A percentile compares a stretch with the other conserved stretches of the same genome.
Conservation (phyloP, 495 filamentous ascomycete genomes). For the Penicillium manginii region DNA sequence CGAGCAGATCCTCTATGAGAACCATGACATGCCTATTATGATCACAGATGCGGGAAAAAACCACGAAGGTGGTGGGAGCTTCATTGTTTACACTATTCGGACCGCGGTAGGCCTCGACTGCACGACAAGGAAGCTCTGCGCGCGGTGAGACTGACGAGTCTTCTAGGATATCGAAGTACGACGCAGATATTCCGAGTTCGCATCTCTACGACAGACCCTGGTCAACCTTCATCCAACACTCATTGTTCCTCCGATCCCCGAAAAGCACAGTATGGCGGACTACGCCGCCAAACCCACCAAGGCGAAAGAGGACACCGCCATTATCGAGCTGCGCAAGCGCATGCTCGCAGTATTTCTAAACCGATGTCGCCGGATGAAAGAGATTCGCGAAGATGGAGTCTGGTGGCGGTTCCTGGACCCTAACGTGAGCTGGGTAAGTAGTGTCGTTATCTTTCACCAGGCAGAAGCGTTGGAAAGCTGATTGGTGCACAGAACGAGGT, state of each 20-base stretch:
- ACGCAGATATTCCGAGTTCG: conserved; percentile 94
- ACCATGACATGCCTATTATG: conserved; percentile 82
- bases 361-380: conserved; percentile 88
- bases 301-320: conserved; percentile 94
- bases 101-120: conserved; percentile 70
- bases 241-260: conserved; percentile 93
- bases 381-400: conserved; percentile 89
- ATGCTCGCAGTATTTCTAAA: conserved; percentile 97
- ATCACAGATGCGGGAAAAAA: conserved; percentile 97
- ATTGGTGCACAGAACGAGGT: conserved; percentile 74
- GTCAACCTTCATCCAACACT: conserved; percentile 91
- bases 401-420: conserved; percentile 98
- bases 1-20: conserved; percentile 95
- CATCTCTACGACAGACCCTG: conserved; percentile 85
- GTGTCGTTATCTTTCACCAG: not conserved
- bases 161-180: conserved; percentile 89
- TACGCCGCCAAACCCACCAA: conserved; percentile 97
- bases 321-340: conserved; percentile 93
- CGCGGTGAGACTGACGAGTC: conserved; percentile 11
- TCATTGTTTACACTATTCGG: conserved; percentile 94
- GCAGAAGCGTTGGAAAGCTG: not conserved
- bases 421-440: conserved; percentile 94
- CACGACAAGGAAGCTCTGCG: not conserved
- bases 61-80: conserved; percentile 82
- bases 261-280: conserved; percentile 98